Base-by-base conservation (phyloP, 257 asterid species). In the Capsicum pubescens region DNA sequence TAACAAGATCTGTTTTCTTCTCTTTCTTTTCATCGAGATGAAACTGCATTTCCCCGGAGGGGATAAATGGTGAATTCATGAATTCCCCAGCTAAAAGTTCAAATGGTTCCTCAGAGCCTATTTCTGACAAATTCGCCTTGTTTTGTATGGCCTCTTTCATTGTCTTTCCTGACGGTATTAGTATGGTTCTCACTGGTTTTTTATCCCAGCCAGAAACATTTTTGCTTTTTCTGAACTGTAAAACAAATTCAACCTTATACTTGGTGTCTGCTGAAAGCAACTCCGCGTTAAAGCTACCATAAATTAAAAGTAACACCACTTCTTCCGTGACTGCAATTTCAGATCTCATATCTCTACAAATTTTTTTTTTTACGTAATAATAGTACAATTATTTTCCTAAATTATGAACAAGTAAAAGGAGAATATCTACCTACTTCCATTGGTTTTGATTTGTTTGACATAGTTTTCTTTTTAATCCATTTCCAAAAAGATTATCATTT, bases 151-250 rank as follows among this genome's bases (percentile, higher is more conserved):
- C 48, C 35, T 66, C 72, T 13, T 7, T 35, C 48, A 2, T 13
- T 66, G 19, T 66, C 72, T 35, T 35, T 66, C 48, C 72, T 66
- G 72, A 48, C 13, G 72, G 72, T 66, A 66, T 35, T 66, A 66
- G 7, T 32, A 35, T n/a, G 35, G 48, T 66, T 66, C 19, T 66
- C 36, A 66, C 72, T 35, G 72, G 72, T 35, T 66, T 66, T 8
- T 66, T 66, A 7, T 17, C 42, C 72, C 72, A 66, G 8, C 48
- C 72, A 12, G 48, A 13, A 66, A 66, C 48, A 66, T 66, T 46
- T 66, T 66, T 7, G 48, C 48, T 42, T 66, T 1, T 35, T 66
- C 19, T 66, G 19, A 66, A 66, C 7, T 19, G 46, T 13, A 66
- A 35, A 3, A 66, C 48, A 66, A 66, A 66, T 35, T 66, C 72